Base-by-base conservation (phyloP, 148 eudicot species). In the Rheum nobile region DNA sequence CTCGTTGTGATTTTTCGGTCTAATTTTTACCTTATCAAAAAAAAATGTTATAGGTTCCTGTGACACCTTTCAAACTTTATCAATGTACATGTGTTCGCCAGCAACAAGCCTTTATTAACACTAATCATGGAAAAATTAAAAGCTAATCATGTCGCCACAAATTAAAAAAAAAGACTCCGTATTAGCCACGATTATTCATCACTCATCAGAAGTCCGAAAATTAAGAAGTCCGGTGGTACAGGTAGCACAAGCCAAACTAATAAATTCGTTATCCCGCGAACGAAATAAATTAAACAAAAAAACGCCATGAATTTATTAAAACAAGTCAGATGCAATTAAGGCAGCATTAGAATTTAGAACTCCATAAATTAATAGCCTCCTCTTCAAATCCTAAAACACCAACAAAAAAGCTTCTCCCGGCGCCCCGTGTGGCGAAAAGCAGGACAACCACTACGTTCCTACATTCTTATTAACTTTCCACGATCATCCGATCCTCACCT, bases 401-500 rank as follows among this genome's bases (percentile, higher is more conserved):
- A 28, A 47, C 1, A 13, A 21, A 59, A 28, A 11, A 31, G 19
- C 35, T 29, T 61, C 67, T 13, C 8, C 61, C 67, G 35, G 12
- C 19, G 35, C 19, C 35, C 9, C 54, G 35, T 61, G 35, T 61
- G 17, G 35, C n/a, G 35, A 61, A 61, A 61, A 61, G 67, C 67
- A 28, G 67, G 67, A 13, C 67, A 61, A 31, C 67, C 26, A 61
- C 17, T 61, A 28, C 67, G 2, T 31, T 61, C 67, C 67, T 61
- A 61, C 67, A 31, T 28, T 61, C 67, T 29, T 29, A 13, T 55
- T 16, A 28, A 29, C 67, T 61, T 24, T 61, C 67, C 17, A 61
- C 67, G 67, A 61, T 61, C 67, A 29, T 61, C 67, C 19, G 35
- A 61, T 28, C 67, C 37, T 61, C 67, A 61, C 35, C n/a, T 29